Conservation (phyloP, 164 flowering plant species). For the Sextonia rubra region DNA sequence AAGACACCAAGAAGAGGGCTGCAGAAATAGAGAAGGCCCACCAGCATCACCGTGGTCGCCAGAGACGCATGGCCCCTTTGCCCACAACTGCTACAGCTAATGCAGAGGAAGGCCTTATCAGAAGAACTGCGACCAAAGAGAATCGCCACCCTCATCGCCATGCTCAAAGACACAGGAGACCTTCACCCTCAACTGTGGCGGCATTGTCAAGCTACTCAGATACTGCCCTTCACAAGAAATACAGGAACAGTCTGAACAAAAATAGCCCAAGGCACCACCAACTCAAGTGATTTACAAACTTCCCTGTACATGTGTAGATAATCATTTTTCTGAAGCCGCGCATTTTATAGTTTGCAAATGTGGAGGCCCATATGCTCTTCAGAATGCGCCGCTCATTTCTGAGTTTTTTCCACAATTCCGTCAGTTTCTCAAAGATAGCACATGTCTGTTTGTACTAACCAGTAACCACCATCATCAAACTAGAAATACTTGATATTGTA, state of each 20-base stretch:
- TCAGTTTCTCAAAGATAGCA: not conserved
- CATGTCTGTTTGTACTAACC: not conserved
- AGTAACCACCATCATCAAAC: not conserved
- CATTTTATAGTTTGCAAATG: not conserved
- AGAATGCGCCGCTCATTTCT: not conserved
- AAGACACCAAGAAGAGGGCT: not conserved
- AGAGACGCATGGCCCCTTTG: not conserved
- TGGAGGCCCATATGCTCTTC: not conserved
- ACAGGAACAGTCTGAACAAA: not conserved
- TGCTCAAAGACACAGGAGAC: not conserved
- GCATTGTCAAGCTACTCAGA: slow-evolving; percentile 5
- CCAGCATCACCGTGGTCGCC: not conserved
- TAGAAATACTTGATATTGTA: not conserved
- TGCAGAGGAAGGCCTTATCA: not conserved
- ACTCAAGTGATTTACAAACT: not conserved
- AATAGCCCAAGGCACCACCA: not conserved
- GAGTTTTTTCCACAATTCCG: not conserved
- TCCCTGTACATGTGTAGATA: not conserved
- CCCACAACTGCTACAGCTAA: not conserved
- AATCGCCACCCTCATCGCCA: slow-evolving; percentile 1
- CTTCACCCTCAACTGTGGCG: not conserved
- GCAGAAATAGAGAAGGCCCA: not conserved
- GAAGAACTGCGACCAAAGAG: not conserved
- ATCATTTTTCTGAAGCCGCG: not conserved
- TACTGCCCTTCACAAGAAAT: slow-evolving; percentile 5